Evolutionary conservation across 176 grass and related monocot genomes (phyloP).

Genomic region (Rhynchospora tenuis): DNA sequence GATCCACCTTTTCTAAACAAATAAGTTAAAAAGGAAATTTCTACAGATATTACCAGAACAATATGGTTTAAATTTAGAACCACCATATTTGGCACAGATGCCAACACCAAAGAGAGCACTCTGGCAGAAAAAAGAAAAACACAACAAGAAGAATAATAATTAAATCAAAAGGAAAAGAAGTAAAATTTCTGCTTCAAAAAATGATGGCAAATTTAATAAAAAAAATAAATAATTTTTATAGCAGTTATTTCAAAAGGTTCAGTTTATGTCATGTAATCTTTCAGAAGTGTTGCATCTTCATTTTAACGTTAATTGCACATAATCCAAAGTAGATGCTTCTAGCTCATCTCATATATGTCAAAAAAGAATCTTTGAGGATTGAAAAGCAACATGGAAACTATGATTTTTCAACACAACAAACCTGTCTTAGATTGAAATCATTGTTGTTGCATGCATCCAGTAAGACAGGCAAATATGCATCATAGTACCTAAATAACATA

Average conservation of each 20-base stretch:
- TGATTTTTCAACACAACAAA: conserved; percentile 9
- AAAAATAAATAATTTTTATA: neutral
- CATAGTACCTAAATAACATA: conserved; percentile 60
- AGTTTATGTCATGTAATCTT: neutral
- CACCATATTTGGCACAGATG: conserved; percentile 89
- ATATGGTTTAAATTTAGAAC: conserved; percentile 62
- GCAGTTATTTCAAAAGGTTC: neutral
- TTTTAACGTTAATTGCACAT: neutral
- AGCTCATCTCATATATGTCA: neutral
- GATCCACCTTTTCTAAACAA: neutral
- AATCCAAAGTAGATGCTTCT: neutral
- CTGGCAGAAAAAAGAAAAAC: conserved; percentile 27
- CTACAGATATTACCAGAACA: conserved; percentile 53
- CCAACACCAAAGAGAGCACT: conserved; percentile 92
- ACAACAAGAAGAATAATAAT: neutral
- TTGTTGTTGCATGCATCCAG: conserved; percentile 84
- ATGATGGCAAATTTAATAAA: neutral
- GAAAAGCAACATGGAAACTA: neutral
- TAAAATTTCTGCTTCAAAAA: neutral
- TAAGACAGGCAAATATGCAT: conserved; percentile 80
- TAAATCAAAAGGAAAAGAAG: conserved; percentile 7
- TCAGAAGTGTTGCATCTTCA: neutral
- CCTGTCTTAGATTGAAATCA: conserved; percentile 71
- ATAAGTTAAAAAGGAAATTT: neutral
- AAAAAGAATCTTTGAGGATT: neutral